phyloP scores from a whole-genome alignment of 441 rosid genomes.

The Syzygium syzygioides region DNA sequence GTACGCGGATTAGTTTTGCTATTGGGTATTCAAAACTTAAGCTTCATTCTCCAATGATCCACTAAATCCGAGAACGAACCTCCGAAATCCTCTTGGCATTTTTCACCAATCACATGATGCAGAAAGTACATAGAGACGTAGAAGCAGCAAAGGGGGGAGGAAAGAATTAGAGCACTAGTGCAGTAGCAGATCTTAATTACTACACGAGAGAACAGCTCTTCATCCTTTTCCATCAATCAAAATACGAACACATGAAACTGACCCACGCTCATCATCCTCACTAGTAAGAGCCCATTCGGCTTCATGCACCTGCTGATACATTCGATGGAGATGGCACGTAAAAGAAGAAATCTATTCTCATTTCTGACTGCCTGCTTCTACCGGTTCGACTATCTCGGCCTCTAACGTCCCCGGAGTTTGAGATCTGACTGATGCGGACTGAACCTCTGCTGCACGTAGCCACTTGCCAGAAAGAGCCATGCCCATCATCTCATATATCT shows the following conservation, averaged over 20 bases:
- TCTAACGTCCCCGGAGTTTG: conserved; percentile 34
- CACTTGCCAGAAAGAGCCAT: conserved; percentile 76
- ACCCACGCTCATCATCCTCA: not conserved
- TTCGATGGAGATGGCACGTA: not conserved
- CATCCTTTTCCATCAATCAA: not conserved
- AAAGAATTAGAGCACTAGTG: not conserved
- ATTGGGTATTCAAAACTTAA: not conserved
- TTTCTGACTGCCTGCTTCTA: conserved; percentile 50
- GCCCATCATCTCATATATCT: conserved; percentile 95
- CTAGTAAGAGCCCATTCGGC: not conserved
- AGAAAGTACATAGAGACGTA: not conserved
- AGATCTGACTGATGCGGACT: conserved; percentile 21
- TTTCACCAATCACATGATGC: not conserved
- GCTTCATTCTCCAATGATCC: not conserved
- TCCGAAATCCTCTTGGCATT: not conserved
- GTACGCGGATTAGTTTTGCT: not conserved
- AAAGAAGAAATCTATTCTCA: conserved; percentile 21
- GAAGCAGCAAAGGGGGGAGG: not conserved
- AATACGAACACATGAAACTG: not conserved
- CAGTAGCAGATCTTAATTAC: not conserved
- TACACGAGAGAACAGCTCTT: not conserved
- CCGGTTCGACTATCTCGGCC: conserved; percentile 85
- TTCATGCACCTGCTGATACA: not conserved
- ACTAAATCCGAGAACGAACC: not conserved
- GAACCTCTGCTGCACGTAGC: conserved; percentile 28